Evolutionary conservation across 2,329 filamentous ascomycete species (phyloP), one percentile per base, ranked within the genome.

Genomic region (Colletotrichum ledebouriae): DNA sequence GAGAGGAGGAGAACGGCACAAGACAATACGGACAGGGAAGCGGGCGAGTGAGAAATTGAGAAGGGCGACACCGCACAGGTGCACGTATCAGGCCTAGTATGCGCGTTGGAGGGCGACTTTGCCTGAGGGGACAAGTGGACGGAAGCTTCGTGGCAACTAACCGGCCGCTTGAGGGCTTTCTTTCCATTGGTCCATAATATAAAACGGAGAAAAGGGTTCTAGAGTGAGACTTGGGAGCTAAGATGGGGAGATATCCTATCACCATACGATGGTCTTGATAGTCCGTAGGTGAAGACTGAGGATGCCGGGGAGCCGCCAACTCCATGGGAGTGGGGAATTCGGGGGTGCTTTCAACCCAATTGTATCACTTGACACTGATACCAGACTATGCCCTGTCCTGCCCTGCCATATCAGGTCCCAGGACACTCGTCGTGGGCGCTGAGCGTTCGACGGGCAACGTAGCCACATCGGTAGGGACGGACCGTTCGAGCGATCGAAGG

Each of bases 381-480:
- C 34, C 10, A 29, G 58, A 17, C 59, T 13, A 15, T 33, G 22
- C 25, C 50, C 11, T 50, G 44, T 17, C 52, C 50, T 50, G 25
- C 37, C 17, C 41, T 60, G 33, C 22, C 20, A 41, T 58, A 20
- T 13, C 13, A 37, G 34, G 20, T 25, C 42, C 58, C 33, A 56
- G 22, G 33, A 22, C 44, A 22, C 33, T 50, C 42, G 62, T 47
- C 67, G 70, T 55, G 65, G 60, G 59, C 44, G 57, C 72, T 71
- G 70, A 70, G 42, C 63, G 52, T 69, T 74, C 74, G 73, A 75
- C 73, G 73, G 74, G 72, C 72, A 61, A 76, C 75, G 77, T 76
- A 75, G 77, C 73, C 77, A 80, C 72, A 72, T 77, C 80, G 80
- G 80, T 77, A 78, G 74, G 76, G 72, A 75, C 80, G 80, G 80